phyloP scores from a whole-genome alignment of 352 stramenopile genomes.

The Plasmopara halstedii region DNA sequence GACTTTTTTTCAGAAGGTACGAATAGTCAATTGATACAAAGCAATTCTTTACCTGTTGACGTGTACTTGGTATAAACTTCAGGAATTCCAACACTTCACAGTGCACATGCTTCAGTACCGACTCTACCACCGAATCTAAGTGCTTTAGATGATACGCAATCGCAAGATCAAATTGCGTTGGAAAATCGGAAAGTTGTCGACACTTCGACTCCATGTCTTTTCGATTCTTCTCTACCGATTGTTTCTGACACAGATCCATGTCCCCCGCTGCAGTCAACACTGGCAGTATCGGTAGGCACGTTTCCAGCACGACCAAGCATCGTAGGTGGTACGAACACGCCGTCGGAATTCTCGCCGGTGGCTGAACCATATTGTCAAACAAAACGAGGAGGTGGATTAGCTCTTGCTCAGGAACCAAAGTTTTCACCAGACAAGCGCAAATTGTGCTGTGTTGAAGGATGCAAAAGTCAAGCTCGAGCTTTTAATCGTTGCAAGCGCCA shows the following conservation, averaged over 20 bases:
- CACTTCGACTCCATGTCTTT: constrained; percentile 1
- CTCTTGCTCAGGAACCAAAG: constrained; percentile 24
- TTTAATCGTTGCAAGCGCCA: constrained; percentile 84
- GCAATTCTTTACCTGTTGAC: too few species aligned
- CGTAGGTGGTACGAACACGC: background rate
- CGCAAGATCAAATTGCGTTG: constrained; percentile 1
- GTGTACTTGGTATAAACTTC: too few species aligned
- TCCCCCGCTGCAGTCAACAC: background rate
- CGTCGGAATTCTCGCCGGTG: background rate
- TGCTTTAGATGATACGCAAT: constrained; percentile 7
- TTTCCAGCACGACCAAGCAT: constrained; percentile 1
- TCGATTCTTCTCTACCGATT: constrained; percentile 1
- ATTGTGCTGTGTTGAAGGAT: constrained; percentile 64
- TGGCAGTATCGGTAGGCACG: constrained; percentile 2
- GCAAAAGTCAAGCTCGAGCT: constrained; percentile 69
- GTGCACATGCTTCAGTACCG: constrained; percentile 5
- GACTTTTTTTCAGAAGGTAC: constrained; percentile 23
- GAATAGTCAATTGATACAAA: background rate
- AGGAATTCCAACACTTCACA: constrained; percentile 16
- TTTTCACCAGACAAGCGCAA: constrained; percentile 68
- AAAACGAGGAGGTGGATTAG: constrained; percentile 10
- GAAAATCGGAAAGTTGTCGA: constrained; percentile 3
- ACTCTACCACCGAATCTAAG: constrained; percentile 16
- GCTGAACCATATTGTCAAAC: constrained; percentile 1
- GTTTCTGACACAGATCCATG: background rate